These are phyloP conservation scores for Vitellaria paradoxa DNA, from an alignment of 179 eudicot species.

Conservation along the genomic window DNA sequence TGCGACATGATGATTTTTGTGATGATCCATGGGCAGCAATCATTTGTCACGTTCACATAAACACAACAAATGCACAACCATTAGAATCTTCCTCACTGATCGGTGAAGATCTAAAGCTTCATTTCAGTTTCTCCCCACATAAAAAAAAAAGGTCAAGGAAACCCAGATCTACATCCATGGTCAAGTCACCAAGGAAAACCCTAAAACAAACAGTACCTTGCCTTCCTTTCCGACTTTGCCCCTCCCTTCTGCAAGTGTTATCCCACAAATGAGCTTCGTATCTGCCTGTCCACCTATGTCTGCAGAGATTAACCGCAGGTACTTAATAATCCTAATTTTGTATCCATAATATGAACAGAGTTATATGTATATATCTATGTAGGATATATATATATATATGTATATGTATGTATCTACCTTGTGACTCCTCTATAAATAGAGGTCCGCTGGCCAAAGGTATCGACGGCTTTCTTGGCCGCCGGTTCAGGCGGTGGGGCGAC, in stretches of 20 bases:
- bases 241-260: constrained; percentile 46
- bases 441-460: constrained; percentile 47
- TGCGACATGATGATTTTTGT: constrained; percentile 22
- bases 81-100: constrained; percentile 18
- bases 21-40: constrained; percentile 23
- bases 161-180: too few relatives aligned
- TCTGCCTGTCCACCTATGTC: constrained; percentile 58
- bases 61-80: neutral
- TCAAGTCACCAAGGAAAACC: too few relatives aligned
- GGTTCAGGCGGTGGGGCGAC: constrained; percentile 24
- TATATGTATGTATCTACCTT: constrained; percentile 17
- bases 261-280: constrained; percentile 59
- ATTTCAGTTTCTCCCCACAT: neutral
- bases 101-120: constrained; percentile 4
- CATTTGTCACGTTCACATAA: constrained; percentile 23
- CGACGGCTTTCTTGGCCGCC: constrained; percentile 31
- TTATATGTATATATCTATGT: neutral
- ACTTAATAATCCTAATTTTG: neutral
- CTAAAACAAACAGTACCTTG: constrained; percentile 27
- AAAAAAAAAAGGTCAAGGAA: too few relatives aligned
- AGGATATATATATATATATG: neutral
- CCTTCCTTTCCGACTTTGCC: constrained; percentile 54
- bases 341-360: neutral
- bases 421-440: constrained; percentile 50
- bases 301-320: neutral